A percentile compares a stretch with the other conserved stretches of the same genome.
Conservation (phyloP, 202 grass and related monocot genomes). For the Eragrostis tef region DNA sequence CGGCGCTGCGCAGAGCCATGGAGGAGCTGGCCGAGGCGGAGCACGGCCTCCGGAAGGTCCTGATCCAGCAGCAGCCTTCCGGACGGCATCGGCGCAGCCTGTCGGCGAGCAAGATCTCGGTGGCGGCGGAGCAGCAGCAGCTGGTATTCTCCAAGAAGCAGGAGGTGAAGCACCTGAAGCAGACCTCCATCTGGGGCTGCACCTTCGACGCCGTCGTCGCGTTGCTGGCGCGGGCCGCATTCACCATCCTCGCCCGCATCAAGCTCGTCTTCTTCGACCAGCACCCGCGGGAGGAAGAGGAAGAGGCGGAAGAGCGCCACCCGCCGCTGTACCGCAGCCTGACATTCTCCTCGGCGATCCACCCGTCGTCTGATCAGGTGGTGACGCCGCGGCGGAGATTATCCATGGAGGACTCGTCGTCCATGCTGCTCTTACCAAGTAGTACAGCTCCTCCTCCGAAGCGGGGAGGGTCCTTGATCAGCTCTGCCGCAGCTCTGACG, state of each 20-base stretch:
- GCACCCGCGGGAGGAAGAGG: background rate
- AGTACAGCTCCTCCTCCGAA: background rate
- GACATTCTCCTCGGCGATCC: conserved; percentile 62
- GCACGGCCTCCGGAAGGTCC: conserved; percentile 64
- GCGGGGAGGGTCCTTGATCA: conserved; percentile 32
- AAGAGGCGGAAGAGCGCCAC: conserved; percentile 14
- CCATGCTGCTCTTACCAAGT: too few relatives aligned
- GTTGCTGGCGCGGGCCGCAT: conserved; percentile 53
- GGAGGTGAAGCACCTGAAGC: conserved; percentile 83
- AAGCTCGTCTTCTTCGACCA: conserved; percentile 62
- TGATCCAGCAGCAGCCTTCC: too few relatives aligned
- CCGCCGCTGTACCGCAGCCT: conserved; percentile 59
- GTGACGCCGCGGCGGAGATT: conserved; percentile 57
- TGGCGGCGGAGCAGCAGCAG: conserved; percentile 74
- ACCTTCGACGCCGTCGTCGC: conserved; percentile 68
- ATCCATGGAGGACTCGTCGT: conserved; percentile 49
- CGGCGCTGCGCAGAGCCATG: conserved; percentile 68
- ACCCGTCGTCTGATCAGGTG: too few relatives aligned
- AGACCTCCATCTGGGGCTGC: conserved; percentile 76
- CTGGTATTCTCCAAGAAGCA: conserved; percentile 77
- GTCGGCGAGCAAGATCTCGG: conserved; percentile 64
- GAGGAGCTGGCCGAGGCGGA: conserved; percentile 73
- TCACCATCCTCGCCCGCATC: conserved; percentile 72
- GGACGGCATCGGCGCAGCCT: conserved; percentile 48
- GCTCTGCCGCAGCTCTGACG: conserved; percentile 54